Conservation (phyloP, 192 early-diverging fungal genomes). For the Funneliformis geosporum region DNA sequence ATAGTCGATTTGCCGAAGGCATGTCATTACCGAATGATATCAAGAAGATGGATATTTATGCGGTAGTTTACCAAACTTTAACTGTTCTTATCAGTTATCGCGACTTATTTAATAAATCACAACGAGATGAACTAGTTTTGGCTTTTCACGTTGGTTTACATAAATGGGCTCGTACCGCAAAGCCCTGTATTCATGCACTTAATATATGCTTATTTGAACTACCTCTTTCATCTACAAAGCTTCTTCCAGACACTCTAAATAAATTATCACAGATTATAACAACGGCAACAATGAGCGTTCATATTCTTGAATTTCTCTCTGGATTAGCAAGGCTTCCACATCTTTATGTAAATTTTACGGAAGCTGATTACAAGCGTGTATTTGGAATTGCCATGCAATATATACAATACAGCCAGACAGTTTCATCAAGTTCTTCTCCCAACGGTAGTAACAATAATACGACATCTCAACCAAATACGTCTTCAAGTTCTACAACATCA, state of each 20-base stretch:
- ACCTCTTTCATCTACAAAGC: conserved; percentile 73
- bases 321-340: conserved; percentile 76
- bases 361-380: conserved; percentile 78
- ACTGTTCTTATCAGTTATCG: conserved; percentile 68
- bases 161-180: conserved; percentile 66
- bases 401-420: conserved; percentile 62
- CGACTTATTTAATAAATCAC: conserved; percentile 62
- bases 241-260: conserved; percentile 66
- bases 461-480: conserved; percentile 31
- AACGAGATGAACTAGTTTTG: conserved; percentile 70
- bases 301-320: conserved; percentile 91
- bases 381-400: conserved; percentile 93
- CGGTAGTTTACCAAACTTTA: conserved; percentile 62
- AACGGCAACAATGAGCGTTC: conserved; percentile 71
- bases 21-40: conserved; percentile 53
- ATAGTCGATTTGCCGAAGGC: conserved; percentile 36
- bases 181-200: conserved; percentile 81
- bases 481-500: background rate
- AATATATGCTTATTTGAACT: conserved; percentile 80
- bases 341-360: conserved; percentile 79
- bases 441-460: conserved; percentile 28
- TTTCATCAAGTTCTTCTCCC: conserved; percentile 28
- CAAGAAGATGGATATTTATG: conserved; percentile 69
- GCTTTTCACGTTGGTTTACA: conserved; percentile 77
- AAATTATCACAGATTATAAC: conserved; percentile 86